Conservation (phyloP, 1,284 basidiomycete genomes). For the Ganoderma leucocontextum region DNA sequence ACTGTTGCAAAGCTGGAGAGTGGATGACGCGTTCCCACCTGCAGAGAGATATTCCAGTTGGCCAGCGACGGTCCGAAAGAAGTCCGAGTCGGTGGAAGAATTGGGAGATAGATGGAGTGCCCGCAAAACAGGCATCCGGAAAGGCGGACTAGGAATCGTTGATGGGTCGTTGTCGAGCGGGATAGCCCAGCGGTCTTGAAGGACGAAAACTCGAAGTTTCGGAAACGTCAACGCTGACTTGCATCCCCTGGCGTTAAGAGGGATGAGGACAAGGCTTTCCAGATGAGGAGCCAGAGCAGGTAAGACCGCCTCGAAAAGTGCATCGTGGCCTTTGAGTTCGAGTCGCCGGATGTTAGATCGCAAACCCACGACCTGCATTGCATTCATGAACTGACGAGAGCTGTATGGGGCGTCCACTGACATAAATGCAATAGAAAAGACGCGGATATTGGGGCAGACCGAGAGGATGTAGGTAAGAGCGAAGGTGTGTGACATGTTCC, state of each 20-base stretch:
- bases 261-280: constrained; percentile 27
- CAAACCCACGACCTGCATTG: constrained; percentile 15
- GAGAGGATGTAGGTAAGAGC: constrained; percentile 40
- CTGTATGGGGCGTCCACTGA: constrained; percentile 15
- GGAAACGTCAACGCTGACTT: neutral
- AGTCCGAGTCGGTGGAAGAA: neutral
- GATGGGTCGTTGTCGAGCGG: neutral
- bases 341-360: constrained; percentile 26
- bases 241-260: neutral
- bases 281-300: constrained; percentile 16
- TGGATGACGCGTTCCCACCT: neutral
- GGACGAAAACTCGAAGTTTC: neutral
- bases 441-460: constrained; percentile 40
- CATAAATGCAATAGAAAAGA: constrained; percentile 44
- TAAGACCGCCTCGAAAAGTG: constrained; percentile 18
- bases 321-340: constrained; percentile 22
- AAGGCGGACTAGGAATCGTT: neutral
- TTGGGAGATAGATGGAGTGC: neutral
- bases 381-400: constrained; percentile 15
- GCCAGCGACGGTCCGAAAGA: neutral
- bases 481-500: constrained; percentile 37
- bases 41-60: neutral
- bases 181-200: neutral
- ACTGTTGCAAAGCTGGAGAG: constrained; percentile 15
- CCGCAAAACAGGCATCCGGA: neutral